Evolutionary conservation across 257 asterid genomes (phyloP).

Genomic region (Salvia splendens): DNA sequence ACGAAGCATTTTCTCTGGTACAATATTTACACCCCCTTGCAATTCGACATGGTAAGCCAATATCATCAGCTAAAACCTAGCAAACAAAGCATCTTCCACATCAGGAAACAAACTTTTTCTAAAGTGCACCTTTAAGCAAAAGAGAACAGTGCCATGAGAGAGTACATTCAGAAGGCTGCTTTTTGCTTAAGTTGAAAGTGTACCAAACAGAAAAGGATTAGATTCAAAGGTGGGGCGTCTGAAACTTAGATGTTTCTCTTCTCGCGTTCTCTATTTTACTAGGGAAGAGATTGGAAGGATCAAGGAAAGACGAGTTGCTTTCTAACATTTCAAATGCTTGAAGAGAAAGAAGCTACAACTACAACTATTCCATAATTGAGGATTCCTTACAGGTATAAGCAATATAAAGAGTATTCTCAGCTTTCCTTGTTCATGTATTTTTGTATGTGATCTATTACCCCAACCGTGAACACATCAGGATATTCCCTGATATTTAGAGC

Average conservation of each 20-base stretch:
- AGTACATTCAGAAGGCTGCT: conserved; percentile 2
- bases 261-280: neutral
- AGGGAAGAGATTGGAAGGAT: neutral
- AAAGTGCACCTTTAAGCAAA: conserved; percentile 21
- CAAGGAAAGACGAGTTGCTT: conserved; percentile 9
- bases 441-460: neutral
- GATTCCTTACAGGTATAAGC: conserved; percentile 10
- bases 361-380: neutral
- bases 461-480: conserved; percentile 3
- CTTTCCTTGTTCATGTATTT: conserved; percentile 5
- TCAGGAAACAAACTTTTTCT: conserved; percentile 15
- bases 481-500: neutral
- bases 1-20: conserved; percentile 75
- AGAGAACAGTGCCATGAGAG: neutral
- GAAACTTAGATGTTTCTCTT: neutral
- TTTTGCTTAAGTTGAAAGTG: conserved; percentile 10
- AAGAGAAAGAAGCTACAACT: conserved; percentile 1
- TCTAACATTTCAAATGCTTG: conserved; percentile 5
- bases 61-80: conserved; percentile 89
- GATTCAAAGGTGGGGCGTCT: neutral
- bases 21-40: conserved; percentile 96
- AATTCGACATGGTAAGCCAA: conserved; percentile 94
- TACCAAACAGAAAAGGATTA: neutral
- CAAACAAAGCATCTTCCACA: conserved; percentile 35
- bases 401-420: conserved; percentile 12